Evolutionary conservation across 1,284 basidiomycete species (phyloP).

Genomic region (Anthracocystis panici-leucophaei): DNA sequence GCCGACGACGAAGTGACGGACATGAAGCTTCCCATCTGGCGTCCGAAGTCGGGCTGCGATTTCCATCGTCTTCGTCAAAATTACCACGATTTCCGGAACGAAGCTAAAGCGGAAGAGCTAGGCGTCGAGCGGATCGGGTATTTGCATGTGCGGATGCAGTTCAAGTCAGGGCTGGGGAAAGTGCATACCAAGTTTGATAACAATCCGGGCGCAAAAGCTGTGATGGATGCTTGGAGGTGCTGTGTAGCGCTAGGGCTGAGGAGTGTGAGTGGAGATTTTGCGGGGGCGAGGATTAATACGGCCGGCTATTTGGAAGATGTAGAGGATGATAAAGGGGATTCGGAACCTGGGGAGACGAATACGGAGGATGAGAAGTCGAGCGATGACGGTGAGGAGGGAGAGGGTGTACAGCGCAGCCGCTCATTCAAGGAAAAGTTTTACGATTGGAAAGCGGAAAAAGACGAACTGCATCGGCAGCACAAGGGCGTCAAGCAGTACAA

Average conservation of each 20-base stretch:
- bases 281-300: slow-evolving; percentile 11
- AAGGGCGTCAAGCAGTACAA: slow-evolving; percentile 51
- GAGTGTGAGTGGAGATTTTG: slow-evolving; percentile 49
- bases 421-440: slow-evolving; percentile 39
- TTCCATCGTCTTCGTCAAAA: slow-evolving; percentile 55
- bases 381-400: slow-evolving; percentile 4
- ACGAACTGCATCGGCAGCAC: slow-evolving; percentile 51
- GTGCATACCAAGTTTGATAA: slow-evolving; percentile 46
- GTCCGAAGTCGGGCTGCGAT: slow-evolving; percentile 25
- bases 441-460: slow-evolving; percentile 51
- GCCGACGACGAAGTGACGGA: slow-evolving; percentile 48
- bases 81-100: slow-evolving; percentile 45
- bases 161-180: slow-evolving; percentile 56
- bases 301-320: slow-evolving; percentile 25
- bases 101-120: slow-evolving; percentile 34
- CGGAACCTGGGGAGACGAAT: neutral
- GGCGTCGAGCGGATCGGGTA: slow-evolving; percentile 43
- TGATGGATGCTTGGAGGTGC: slow-evolving; percentile 53
- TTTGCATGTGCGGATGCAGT: slow-evolving; percentile 45
- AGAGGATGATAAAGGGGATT: neutral
- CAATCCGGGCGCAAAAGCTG: slow-evolving; percentile 38
- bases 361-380: neutral
- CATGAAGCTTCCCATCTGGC: slow-evolving; percentile 44
- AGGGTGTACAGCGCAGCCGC: slow-evolving; percentile 15
- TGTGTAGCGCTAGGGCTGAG: slow-evolving; percentile 45